A percentile compares a stretch with the other conserved stretches of the same genome.
These are phyloP conservation scores for Pseudonitzschia delicatissima DNA, from an alignment of 108 stramenopile genomes.

Conservation along the genomic window DNA sequence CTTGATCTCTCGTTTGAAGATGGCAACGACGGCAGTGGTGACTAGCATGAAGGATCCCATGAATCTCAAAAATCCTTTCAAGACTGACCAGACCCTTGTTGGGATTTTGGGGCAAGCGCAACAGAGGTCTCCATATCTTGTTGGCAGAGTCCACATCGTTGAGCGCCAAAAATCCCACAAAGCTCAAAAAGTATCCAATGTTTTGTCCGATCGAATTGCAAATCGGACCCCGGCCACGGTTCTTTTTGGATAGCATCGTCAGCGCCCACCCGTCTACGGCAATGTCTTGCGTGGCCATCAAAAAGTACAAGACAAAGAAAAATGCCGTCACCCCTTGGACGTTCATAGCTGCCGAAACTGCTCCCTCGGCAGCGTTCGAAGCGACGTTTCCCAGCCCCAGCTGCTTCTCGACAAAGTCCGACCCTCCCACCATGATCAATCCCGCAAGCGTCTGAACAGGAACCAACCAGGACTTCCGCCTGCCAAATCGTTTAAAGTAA, in stretches of 20 bases:
- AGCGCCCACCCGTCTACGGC: slow-evolving; percentile 99
- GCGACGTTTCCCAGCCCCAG: slow-evolving; percentile 45
- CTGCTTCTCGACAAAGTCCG: slow-evolving; percentile 80
- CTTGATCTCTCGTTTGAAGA: slow-evolving; percentile 76
- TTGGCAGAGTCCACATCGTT: slow-evolving; percentile 90
- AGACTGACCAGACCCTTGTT: slow-evolving; percentile 68
- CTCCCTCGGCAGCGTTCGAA: not conserved
- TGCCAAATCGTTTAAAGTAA: slow-evolving; percentile 83
- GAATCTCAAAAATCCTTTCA: slow-evolving; percentile 86
- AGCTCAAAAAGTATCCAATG: slow-evolving; percentile 92
- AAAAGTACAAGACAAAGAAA: slow-evolving; percentile 94
- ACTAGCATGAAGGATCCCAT: slow-evolving; percentile 93
- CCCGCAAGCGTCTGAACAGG: slow-evolving; percentile 95
- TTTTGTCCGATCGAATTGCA: slow-evolving; percentile 98
- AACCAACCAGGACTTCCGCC: slow-evolving; percentile 97
- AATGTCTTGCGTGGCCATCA: slow-evolving; percentile 99
- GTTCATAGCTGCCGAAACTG: slow-evolving; percentile 43
- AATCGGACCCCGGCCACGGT: slow-evolving; percentile 92
- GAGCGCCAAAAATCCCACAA: slow-evolving; percentile 96
- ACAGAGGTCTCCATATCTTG: slow-evolving; percentile 67
- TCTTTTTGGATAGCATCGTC: slow-evolving; percentile 94
- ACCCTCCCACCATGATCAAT: slow-evolving; percentile 71
- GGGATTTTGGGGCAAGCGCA: slow-evolving; percentile 61
- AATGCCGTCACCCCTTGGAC: slow-evolving; percentile 83
- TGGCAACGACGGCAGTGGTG: slow-evolving; percentile 84